Conservation (phyloP, 106 monocot species). For the Acorus gramineus region DNA sequence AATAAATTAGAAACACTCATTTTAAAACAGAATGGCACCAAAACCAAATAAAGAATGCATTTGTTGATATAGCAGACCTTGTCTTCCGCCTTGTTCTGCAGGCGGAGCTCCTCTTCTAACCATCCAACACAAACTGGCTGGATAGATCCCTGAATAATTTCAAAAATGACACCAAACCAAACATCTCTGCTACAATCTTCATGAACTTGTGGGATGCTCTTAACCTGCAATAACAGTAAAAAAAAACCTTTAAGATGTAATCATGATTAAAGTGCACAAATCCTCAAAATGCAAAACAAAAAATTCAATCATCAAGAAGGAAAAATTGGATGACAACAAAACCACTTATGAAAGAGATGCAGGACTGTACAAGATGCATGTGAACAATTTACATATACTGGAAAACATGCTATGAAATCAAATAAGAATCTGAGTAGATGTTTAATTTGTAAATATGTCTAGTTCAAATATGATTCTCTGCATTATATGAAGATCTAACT, state of each 20-base stretch:
- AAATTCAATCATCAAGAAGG: too few species aligned
- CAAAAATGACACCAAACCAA: constrained; percentile 34
- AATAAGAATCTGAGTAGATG: too few species aligned
- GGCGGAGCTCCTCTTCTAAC: constrained; percentile 51
- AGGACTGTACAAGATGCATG: too few species aligned
- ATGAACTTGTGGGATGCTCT: constrained; percentile 19
- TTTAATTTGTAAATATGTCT: too few species aligned
- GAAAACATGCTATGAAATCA: too few species aligned
- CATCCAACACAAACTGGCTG: constrained; percentile 43
- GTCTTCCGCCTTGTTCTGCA: constrained; percentile 25
- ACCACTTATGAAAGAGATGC: too few species aligned
- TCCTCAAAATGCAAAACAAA: too few species aligned
- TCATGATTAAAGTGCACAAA: too few species aligned
- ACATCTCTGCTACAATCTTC: constrained; percentile 24
- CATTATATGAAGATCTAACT: too few species aligned
- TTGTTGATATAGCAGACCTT: constrained; percentile 24
- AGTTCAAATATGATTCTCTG: too few species aligned
- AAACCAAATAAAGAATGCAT: neutral
- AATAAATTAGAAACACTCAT: constrained; percentile 6
- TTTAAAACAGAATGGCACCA: constrained; percentile 1
- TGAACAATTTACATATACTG: too few species aligned
- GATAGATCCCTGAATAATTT: constrained; percentile 40
- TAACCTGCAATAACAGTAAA: constrained; percentile 35
- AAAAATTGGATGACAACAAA: too few species aligned
- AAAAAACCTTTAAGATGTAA: neutral